Percentiles rank a stretch among this genome's conserved stretches.
These are phyloP conservation scores for Chimonanthus salicifolius DNA, from an alignment of 164 flowering plant genomes.

Conservation along the genomic window DNA sequence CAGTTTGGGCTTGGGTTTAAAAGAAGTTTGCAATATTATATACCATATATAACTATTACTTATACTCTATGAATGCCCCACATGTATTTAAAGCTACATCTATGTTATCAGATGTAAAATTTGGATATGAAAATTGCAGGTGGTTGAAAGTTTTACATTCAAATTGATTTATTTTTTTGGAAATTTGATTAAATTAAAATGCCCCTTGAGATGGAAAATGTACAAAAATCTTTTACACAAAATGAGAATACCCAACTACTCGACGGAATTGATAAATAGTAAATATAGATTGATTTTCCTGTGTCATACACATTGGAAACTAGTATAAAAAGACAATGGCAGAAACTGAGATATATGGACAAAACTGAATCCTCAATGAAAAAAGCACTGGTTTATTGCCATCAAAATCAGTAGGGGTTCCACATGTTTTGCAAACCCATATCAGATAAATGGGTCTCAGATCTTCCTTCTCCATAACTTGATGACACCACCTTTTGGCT, in stretches of 20 bases:
- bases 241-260: too few relatives aligned
- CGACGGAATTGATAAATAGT: too few relatives aligned
- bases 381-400: background rate
- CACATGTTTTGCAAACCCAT: conserved; percentile 33
- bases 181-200: too few relatives aligned
- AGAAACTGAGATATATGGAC: background rate
- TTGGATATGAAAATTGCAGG: too few relatives aligned
- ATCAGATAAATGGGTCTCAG: conserved; percentile 42
- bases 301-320: background rate
- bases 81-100: too few relatives aligned
- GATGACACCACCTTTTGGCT: conserved; percentile 7
- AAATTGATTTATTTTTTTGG: background rate
- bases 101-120: too few relatives aligned
- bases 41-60: too few relatives aligned
- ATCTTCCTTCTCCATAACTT: conserved; percentile 14
- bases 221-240: too few relatives aligned
- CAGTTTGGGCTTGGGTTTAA: too few relatives aligned
- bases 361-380: background rate
- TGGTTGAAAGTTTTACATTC: background rate
- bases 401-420: conserved; percentile 17
- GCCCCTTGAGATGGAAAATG: too few relatives aligned
- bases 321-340: background rate
- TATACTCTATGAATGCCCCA: too few relatives aligned
- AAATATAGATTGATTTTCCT: background rate
- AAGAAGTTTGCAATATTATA: too few relatives aligned